Percentiles rank a stretch among this genome's conserved stretches.
Conservation (phyloP, 371 early-diverging fungal genomes). For the Lichtheimia corymbifera region DNA sequence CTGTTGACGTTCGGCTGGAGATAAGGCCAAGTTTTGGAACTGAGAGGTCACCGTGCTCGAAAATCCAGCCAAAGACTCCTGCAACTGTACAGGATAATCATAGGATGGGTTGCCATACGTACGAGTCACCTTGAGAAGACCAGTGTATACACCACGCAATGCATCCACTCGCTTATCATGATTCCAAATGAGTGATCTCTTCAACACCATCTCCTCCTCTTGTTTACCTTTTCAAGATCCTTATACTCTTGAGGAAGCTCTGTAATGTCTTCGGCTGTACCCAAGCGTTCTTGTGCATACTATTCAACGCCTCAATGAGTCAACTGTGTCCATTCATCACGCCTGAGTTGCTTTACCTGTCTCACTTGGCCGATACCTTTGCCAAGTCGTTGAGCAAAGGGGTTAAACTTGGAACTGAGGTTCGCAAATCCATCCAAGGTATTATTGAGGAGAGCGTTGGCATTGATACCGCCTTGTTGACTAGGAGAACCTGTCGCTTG, state of each 20-base stretch:
- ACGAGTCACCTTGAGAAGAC: constrained; percentile 74
- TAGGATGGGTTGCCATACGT: constrained; percentile 73
- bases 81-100: constrained; percentile 77
- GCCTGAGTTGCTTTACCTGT: constrained; percentile 58
- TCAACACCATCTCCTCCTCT: background rate
- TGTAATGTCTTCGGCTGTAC: constrained; percentile 81
- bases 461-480: constrained; percentile 19
- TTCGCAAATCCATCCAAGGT: constrained; percentile 65
- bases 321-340: background rate
- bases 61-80: constrained; percentile 71
- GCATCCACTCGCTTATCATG: constrained; percentile 64
- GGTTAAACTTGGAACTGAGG: constrained; percentile 67
- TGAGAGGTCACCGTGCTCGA: constrained; percentile 62
- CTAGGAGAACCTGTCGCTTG: constrained; percentile 6
- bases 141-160: constrained; percentile 62
- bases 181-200: background rate
- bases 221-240: constrained; percentile 72
- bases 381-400: constrained; percentile 71
- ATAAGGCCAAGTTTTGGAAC: constrained; percentile 62
- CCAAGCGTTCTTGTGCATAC: constrained; percentile 89
- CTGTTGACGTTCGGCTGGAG: constrained; percentile 51
- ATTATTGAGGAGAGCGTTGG: constrained; percentile 30
- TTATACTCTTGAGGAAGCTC: constrained; percentile 91
- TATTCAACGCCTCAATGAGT: constrained; percentile 23
- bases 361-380: constrained; percentile 79